phyloP scores from a whole-genome alignment of 192 early-diverging fungal genomes.

The Dissophora ornata region DNA sequence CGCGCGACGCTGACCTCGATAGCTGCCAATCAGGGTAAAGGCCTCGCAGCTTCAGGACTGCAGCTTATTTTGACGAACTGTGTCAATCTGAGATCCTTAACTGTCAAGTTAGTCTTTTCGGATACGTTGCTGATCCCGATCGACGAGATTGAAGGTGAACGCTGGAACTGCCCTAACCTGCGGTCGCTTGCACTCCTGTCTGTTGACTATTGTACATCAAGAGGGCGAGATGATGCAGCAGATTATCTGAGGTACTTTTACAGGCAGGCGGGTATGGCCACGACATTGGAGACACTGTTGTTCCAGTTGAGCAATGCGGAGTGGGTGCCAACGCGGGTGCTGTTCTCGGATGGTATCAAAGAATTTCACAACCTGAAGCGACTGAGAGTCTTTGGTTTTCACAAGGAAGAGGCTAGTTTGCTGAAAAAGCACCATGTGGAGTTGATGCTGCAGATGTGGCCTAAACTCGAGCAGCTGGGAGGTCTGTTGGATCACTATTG shows the following conservation, averaged over 20 bases:
- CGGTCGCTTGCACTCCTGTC: background rate
- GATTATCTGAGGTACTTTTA: slow-evolving; percentile 4
- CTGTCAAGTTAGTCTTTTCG: background rate
- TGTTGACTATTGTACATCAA: slow-evolving; percentile 2
- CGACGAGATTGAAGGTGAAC: background rate
- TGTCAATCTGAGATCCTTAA: background rate
- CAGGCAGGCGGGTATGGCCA: background rate
- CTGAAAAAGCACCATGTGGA: background rate
- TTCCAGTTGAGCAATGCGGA: slow-evolving; percentile 4
- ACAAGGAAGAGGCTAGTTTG: slow-evolving; percentile 2
- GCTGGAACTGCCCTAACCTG: background rate
- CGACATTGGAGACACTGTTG: background rate
- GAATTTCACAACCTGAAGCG: background rate
- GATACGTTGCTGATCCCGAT: background rate
- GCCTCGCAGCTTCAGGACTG: background rate
- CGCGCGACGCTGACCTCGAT: slow-evolving; percentile 1
- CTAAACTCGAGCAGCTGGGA: slow-evolving; percentile 10
- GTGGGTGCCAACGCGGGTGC: background rate
- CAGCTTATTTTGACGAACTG: slow-evolving; percentile 5
- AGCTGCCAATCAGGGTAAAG: background rate
- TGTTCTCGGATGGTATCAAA: background rate
- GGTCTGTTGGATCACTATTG: slow-evolving; percentile 1
- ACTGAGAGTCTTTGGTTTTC: slow-evolving; percentile 2
- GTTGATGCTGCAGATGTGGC: slow-evolving; percentile 10
- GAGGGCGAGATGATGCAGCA: background rate